Percentiles rank a stretch among this genome's conserved stretches.
Conservation (phyloP, 78 protist species). For the Dictyostelium intermedium region DNA sequence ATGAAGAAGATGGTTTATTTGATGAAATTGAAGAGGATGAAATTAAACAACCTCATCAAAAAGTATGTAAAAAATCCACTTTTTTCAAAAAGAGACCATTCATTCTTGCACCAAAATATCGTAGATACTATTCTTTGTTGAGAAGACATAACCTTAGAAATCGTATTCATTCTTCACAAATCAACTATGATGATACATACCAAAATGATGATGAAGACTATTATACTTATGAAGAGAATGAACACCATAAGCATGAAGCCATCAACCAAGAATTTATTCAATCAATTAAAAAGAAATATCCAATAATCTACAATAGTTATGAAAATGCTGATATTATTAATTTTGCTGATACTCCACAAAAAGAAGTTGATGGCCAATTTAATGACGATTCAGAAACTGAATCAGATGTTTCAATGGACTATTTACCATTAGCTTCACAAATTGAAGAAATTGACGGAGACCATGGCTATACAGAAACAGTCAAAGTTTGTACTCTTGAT, state of each 20-base stretch:
- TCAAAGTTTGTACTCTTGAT: not conserved
- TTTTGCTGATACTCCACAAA: not conserved
- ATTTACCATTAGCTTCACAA: not conserved
- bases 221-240: not conserved
- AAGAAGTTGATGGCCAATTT: not conserved
- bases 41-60: not conserved
- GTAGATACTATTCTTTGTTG: not conserved
- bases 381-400: not conserved
- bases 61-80: not conserved
- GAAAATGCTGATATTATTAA: not conserved
- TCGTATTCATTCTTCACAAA: not conserved
- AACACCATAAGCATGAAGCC: not conserved
- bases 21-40: not conserved
- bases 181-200: not conserved
- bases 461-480: not conserved
- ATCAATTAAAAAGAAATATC: not conserved
- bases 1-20: not conserved
- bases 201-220: not conserved
- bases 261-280: not conserved
- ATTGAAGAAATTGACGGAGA: not conserved
- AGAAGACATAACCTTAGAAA: not conserved
- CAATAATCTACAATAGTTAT: not conserved
- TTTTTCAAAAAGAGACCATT: not conserved
- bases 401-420: not conserved
- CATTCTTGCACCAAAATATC: not conserved